phyloP scores from a whole-genome alignment of 768 basidiomycete genomes.

The Boletus sp. region DNA sequence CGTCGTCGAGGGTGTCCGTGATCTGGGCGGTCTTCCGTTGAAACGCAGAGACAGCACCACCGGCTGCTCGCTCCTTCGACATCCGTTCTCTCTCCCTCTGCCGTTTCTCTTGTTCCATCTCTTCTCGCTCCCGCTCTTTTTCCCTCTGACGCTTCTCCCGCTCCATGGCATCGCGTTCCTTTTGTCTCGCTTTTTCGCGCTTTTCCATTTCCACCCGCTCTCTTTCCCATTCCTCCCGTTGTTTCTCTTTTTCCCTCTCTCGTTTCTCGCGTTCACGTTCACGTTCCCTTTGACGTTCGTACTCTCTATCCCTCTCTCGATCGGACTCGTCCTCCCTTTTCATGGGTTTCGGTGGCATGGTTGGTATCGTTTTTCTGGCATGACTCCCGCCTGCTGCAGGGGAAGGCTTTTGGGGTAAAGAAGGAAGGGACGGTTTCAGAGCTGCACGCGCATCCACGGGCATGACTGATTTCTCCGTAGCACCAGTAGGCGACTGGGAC shows the following conservation, averaged over 20 bases:
- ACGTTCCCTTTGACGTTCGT: conserved; percentile 27
- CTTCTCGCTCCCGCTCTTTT: conserved; percentile 25
- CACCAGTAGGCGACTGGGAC: conserved; percentile 19
- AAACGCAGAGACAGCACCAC: conserved; percentile 9
- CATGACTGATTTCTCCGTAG: conserved; percentile 24
- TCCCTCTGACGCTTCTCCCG: conserved; percentile 27
- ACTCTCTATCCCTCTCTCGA: conserved; percentile 24
- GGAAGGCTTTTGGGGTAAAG: conserved; percentile 36
- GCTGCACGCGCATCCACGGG: conserved; percentile 29
- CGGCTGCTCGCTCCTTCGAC: conserved; percentile 21
- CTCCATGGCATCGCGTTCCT: conserved; percentile 22
- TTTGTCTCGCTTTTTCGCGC: conserved; percentile 21
- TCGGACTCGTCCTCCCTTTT: conserved; percentile 31
- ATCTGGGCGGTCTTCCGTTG: conserved; percentile 45
- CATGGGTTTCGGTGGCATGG: conserved; percentile 14
- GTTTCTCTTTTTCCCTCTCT: conserved; percentile 20
- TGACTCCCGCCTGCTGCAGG: conserved; percentile 27
- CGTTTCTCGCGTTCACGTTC: conserved; percentile 28
- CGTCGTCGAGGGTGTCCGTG: conserved; percentile 26
- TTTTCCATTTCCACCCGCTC: conserved; percentile 20
- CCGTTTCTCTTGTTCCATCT: conserved; percentile 17
- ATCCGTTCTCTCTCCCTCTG: conserved; percentile 25
- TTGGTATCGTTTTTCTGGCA: conserved; percentile 31
- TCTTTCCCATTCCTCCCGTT: conserved; percentile 23
- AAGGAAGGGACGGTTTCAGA: conserved; percentile 26